Evolutionary conservation across 2,329 filamentous ascomycete species (phyloP).

Genomic region (Colletotrichum lentis): DNA sequence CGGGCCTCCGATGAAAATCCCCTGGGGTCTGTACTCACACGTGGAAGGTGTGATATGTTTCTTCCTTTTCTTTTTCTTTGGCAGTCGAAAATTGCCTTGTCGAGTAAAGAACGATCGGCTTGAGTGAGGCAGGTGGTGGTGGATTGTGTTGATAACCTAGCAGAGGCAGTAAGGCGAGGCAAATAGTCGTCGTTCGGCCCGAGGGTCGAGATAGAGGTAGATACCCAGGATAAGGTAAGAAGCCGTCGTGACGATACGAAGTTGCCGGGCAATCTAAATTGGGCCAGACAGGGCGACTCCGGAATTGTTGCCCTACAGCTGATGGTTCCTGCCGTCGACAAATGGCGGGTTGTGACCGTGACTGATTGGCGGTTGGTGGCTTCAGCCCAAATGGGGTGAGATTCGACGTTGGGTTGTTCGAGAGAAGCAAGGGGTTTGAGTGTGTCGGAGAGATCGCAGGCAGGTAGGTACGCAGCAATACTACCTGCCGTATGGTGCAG

Average conservation of each 20-base stretch:
- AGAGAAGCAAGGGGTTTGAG: constrained; percentile 38
- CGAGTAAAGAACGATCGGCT: not conserved
- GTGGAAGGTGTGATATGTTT: not conserved
- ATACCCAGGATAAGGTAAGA: constrained; percentile 1
- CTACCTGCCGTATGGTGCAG: constrained; percentile 1
- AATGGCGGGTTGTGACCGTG: constrained; percentile 10
- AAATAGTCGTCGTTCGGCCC: constrained; percentile 4
- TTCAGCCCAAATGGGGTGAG: constrained; percentile 34
- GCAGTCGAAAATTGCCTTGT: not conserved
- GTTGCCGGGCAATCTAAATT: constrained; percentile 13
- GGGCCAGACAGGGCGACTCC: constrained; percentile 17
- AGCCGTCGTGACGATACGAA: not conserved
- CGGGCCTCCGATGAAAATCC: constrained; percentile 25
- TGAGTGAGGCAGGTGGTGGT: constrained; percentile 3
- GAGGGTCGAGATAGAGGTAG: not conserved
- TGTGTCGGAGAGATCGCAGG: constrained; percentile 37
- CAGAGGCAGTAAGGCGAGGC: not conserved
- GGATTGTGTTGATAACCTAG: not conserved
- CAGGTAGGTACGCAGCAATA: constrained; percentile 2
- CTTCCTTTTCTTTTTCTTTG: not conserved
- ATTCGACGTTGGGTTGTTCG: constrained; percentile 35
- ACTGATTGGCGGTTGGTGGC: constrained; percentile 35
- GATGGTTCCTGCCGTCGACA: constrained; percentile 19
- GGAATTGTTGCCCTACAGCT: constrained; percentile 24
- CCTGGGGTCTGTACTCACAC: constrained; percentile 8